A percentile compares a stretch with the other conserved stretches of the same genome.
Evolutionary conservation across 78 protist species (phyloP).

Genomic region (Chrysochromulina tobinii): DNA sequence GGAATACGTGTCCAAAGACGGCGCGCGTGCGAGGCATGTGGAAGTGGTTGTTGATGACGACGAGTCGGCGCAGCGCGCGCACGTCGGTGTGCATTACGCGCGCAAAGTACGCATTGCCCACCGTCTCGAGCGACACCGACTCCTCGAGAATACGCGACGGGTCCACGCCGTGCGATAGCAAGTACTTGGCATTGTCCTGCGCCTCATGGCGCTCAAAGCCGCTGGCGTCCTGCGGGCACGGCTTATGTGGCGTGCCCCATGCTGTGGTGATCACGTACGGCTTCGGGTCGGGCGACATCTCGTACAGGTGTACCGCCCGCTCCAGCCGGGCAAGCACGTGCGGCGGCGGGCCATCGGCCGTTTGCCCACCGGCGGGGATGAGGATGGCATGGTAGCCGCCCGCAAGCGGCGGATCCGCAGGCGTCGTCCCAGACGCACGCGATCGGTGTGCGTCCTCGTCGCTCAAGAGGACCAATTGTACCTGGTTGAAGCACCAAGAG

Average conservation of each 20-base stretch:
- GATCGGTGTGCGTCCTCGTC: too few relatives aligned
- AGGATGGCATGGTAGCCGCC: background rate
- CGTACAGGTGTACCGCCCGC: background rate
- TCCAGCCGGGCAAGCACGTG: background rate
- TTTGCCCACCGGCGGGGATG: background rate
- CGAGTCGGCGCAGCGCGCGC: background rate
- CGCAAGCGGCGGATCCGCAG: background rate
- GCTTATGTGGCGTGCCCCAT: conserved; percentile 8
- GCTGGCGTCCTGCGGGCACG: background rate
- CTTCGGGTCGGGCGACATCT: background rate
- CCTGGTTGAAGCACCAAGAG: too few relatives aligned
- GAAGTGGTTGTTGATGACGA: conserved; percentile 25
- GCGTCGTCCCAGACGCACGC: too few relatives aligned
- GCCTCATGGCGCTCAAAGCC: conserved; percentile 13
- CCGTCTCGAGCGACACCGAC: conserved; percentile 32
- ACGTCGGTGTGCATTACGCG: conserved; percentile 31
- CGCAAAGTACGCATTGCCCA: conserved; percentile 35
- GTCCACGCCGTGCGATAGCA: background rate
- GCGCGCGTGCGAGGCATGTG: conserved; percentile 44
- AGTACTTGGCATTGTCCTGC: background rate
- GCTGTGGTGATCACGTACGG: background rate
- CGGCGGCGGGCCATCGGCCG: background rate
- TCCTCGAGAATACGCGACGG: conserved; percentile 12
- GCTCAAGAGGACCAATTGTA: too few relatives aligned
- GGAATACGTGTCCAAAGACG: conserved; percentile 23